phyloP scores from a whole-genome alignment of 208 protist species.

The Lotmaria passim region DNA sequence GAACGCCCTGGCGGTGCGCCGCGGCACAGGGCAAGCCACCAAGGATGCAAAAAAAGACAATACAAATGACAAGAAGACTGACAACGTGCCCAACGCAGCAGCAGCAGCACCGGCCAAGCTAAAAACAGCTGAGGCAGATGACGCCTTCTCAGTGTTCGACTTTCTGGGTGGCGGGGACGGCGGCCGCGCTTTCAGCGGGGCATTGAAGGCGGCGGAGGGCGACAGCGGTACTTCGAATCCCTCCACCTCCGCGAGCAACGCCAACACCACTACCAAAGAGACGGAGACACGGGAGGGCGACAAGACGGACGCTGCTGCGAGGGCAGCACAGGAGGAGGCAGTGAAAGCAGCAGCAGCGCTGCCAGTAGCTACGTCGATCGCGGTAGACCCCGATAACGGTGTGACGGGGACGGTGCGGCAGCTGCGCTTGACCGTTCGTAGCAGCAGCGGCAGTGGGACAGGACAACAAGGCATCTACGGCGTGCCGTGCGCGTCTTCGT shows the following conservation, averaged over 20 bases:
- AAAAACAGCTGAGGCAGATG: constrained; percentile 2
- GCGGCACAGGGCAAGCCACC: constrained; percentile 8
- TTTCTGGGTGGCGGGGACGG: constrained; percentile 14
- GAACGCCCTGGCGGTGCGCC: constrained; percentile 18
- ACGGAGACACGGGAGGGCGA: neutral
- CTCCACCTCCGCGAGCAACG: neutral
- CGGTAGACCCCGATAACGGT: constrained; percentile 10
- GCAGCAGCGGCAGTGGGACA: neutral
- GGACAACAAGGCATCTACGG: neutral
- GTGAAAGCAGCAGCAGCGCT: neutral
- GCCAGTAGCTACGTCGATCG: constrained; percentile 21
- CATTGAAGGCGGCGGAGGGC: constrained; percentile 13
- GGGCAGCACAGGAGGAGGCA: neutral
- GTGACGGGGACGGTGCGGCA: constrained; percentile 14
- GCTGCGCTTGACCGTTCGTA: constrained; percentile 22
- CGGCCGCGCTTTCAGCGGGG: neutral
- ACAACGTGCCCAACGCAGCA: too few relatives aligned
- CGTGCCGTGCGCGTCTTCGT: neutral
- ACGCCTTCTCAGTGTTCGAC: constrained; percentile 32
- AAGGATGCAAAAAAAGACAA: neutral
- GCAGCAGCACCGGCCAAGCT: neutral
- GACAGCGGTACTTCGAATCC: neutral
- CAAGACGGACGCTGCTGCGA: neutral
- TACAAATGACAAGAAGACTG: too few relatives aligned
- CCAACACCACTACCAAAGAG: neutral